A percentile compares a stretch with the other conserved stretches of the same genome.
These are phyloP conservation scores for Fusarium sp. DNA, from an alignment of 2,329 filamentous ascomycete species.

Conservation along the genomic window DNA sequence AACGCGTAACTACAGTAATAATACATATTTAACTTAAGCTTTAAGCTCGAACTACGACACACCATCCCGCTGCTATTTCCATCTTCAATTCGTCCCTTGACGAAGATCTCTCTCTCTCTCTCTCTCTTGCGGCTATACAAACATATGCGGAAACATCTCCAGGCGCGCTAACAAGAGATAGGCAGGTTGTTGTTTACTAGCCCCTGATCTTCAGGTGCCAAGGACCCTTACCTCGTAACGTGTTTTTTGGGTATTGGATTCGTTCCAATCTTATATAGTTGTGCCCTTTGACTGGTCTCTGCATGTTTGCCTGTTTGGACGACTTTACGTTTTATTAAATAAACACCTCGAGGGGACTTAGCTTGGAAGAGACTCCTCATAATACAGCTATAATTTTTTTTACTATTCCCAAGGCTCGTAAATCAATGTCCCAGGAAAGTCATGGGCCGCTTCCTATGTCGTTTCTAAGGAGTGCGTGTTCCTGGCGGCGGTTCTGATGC, in stretches of 20 bases:
- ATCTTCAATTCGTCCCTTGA: background rate
- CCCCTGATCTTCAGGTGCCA: background rate
- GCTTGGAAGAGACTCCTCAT: background rate
- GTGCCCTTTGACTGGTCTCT: background rate
- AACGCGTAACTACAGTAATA: background rate
- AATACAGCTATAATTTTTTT: background rate
- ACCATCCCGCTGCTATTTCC: background rate
- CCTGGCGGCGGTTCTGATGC: background rate
- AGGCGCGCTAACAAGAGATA: conserved; percentile 10
- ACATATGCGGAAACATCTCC: background rate
- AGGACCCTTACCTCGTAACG: background rate
- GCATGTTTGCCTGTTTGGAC: background rate
- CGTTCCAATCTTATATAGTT: conserved; percentile 3
- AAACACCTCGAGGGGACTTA: background rate
- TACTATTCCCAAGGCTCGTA: background rate
- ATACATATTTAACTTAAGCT: background rate
- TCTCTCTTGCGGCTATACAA: background rate
- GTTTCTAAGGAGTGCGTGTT: background rate
- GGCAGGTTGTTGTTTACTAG: conserved; percentile 10
- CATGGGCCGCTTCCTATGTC: background rate
- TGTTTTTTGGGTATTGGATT: conserved; percentile 9
- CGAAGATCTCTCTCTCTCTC: no score
- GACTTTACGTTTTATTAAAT: background rate
- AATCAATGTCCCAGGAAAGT: no score
- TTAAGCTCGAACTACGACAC: background rate